phyloP scores from a whole-genome alignment of 2,329 filamentous ascomycete species.

The Cytospora chrysosperma region DNA sequence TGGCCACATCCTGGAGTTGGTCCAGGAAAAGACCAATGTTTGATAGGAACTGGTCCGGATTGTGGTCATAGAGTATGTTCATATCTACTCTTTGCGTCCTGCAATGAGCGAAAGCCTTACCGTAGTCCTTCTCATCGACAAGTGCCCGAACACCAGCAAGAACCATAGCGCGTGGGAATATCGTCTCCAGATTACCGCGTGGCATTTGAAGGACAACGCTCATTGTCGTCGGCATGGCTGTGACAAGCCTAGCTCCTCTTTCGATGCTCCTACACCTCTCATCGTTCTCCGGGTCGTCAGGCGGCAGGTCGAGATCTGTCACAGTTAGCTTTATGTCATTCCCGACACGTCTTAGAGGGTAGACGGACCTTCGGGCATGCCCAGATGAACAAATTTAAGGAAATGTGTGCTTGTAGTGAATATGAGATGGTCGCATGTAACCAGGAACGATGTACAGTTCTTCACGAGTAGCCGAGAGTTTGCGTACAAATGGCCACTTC shows the following conservation, averaged over 20 bases:
- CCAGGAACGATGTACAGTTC: slow-evolving; percentile 87
- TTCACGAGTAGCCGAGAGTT: slow-evolving; percentile 72
- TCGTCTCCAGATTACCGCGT: slow-evolving; percentile 90
- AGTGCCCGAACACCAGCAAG: slow-evolving; percentile 82
- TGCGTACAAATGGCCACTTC: slow-evolving; percentile 75
- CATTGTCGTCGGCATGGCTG: slow-evolving; percentile 84
- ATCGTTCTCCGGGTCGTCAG: slow-evolving; percentile 86
- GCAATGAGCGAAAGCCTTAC: slow-evolving; percentile 80
- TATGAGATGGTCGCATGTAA: slow-evolving; percentile 80
- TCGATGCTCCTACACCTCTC: slow-evolving; percentile 92
- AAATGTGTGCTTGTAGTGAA: slow-evolving; percentile 92
- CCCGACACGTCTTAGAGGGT: too few relatives aligned
- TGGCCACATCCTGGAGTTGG: slow-evolving; percentile 77
- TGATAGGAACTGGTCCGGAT: slow-evolving; percentile 79
- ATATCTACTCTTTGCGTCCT: slow-evolving; percentile 93
- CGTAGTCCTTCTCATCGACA: slow-evolving; percentile 79
- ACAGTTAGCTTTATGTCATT: slow-evolving; percentile 28
- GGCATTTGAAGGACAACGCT: slow-evolving; percentile 92
- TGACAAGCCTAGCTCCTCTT: slow-evolving; percentile 81
- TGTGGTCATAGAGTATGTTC: slow-evolving; percentile 95
- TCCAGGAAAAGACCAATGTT: slow-evolving; percentile 76
- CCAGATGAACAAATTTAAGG: slow-evolving; percentile 89
- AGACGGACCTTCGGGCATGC: slow-evolving; percentile 59
- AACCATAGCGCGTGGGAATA: slow-evolving; percentile 89
- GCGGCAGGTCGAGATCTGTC: slow-evolving; percentile 75